These are phyloP conservation scores for Achaetomiella virescens DNA, from an alignment of 495 filamentous ascomycete genomes.

Conservation along the genomic window DNA sequence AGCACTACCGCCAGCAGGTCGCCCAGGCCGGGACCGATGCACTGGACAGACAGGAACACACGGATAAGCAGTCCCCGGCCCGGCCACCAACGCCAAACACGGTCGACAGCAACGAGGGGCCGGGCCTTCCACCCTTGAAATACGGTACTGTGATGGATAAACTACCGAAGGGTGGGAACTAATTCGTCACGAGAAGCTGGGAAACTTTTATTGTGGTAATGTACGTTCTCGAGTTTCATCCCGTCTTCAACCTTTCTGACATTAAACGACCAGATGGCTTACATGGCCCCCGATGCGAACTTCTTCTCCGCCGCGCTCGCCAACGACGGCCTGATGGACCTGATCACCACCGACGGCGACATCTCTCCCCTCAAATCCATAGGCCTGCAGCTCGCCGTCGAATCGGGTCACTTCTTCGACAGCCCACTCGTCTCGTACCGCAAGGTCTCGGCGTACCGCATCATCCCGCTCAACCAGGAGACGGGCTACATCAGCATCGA, in stretches of 20 bases:
- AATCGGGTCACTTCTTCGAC: slow-evolving; percentile 69
- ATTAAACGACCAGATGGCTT: slow-evolving; percentile 57
- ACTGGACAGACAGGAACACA: slow-evolving; percentile 28
- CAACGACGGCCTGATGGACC: slow-evolving; percentile 78
- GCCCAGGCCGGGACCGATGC: slow-evolving; percentile 5
- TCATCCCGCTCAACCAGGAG: slow-evolving; percentile 64
- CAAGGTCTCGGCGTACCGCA: slow-evolving; percentile 76
- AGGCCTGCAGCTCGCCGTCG: slow-evolving; percentile 61
- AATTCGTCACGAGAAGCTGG: slow-evolving; percentile 65
- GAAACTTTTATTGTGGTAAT: slow-evolving; percentile 93
- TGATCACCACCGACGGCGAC: slow-evolving; percentile 73
- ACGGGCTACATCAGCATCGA: slow-evolving; percentile 85
- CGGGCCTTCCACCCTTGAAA: slow-evolving; percentile 61
- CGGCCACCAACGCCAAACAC: slow-evolving; percentile 5
- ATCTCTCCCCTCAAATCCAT: slow-evolving; percentile 58
- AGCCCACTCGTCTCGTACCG: slow-evolving; percentile 68
- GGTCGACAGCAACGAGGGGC: slow-evolving; percentile 3
- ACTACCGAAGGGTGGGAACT: slow-evolving; percentile 71
- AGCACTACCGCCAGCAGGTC: slow-evolving; percentile 51
- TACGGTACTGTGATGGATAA: slow-evolving; percentile 75
- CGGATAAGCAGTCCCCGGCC: slow-evolving; percentile 17
- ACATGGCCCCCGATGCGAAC: slow-evolving; percentile 77
- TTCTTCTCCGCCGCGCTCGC: slow-evolving; percentile 86
- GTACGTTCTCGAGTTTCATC: slow-evolving; percentile 33
- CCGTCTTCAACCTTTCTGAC: background rate